A percentile compares a stretch with the other conserved stretches of the same genome.
Evolutionary conservation across 441 rosid genomes (phyloP).

Genomic region (Erodium texanum): DNA sequence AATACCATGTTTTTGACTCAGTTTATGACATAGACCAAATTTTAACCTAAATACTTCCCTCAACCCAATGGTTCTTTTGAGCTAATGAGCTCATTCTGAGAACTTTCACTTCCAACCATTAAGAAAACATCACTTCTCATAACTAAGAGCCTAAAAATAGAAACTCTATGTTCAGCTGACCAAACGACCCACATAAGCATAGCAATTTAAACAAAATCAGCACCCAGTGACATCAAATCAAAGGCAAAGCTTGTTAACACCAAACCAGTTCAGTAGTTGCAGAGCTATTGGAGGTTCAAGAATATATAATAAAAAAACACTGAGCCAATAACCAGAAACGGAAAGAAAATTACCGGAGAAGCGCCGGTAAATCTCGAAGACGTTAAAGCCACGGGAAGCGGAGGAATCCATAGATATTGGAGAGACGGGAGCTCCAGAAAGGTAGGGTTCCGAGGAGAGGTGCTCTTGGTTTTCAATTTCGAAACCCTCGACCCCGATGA

Average conservation of each 20-base stretch:
- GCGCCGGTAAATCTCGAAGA: slow-evolving; percentile 50
- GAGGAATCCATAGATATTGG: slow-evolving; percentile 33
- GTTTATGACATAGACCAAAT: neutral
- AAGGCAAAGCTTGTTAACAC: neutral
- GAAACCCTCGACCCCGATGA: neutral
- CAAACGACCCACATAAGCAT: neutral
- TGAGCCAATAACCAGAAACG: neutral
- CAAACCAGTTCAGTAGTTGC: neutral
- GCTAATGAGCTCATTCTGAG: neutral
- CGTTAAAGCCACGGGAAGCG: slow-evolving; percentile 36
- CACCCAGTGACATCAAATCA: neutral
- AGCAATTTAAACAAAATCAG: neutral
- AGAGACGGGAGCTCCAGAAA: neutral
- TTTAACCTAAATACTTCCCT: neutral
- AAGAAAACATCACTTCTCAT: neutral
- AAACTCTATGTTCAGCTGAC: neutral
- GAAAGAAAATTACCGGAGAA: slow-evolving; percentile 39
- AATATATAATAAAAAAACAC: neutral
- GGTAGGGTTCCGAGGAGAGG: slow-evolving; percentile 8
- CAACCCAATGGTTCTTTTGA: no score
- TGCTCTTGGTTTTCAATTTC: neutral
- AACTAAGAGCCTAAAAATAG: neutral
- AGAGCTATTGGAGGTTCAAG: neutral
- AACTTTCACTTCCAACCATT: neutral
- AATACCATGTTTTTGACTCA: neutral